Conservation (phyloP, 495 filamentous ascomycete genomes). For the Umbilicaria muhlenbergii region DNA sequence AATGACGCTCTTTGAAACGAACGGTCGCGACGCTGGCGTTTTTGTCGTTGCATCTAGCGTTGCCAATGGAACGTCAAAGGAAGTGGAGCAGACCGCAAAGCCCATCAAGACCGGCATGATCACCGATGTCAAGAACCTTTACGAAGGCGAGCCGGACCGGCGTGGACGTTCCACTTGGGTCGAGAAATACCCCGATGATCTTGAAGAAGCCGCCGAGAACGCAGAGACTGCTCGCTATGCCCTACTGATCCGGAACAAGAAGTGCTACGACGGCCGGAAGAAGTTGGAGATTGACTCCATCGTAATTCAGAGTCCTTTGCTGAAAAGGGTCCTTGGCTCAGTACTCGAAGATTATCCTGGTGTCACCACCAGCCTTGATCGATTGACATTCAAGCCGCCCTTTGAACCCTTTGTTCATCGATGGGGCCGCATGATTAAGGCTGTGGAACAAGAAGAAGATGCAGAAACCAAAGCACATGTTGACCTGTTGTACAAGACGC, state of each 20-base stretch:
- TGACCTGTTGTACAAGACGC: conserved; percentile 36
- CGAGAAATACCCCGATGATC: conserved; percentile 25
- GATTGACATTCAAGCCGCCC: conserved; percentile 40
- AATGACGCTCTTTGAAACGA: no score
- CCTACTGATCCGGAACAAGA: conserved; percentile 35
- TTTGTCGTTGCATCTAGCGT: no score
- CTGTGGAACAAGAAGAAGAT: conserved; percentile 31
- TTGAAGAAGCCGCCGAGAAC: conserved; percentile 33
- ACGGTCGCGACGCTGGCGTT: no score
- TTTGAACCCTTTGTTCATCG: conserved; percentile 54
- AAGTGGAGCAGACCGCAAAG: no score
- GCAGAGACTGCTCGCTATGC: conserved; percentile 35
- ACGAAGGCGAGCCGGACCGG: conserved; percentile 15
- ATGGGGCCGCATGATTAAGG: conserved; percentile 38
- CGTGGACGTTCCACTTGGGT: conserved; percentile 16
- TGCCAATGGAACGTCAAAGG: no score
- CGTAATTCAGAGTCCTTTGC: conserved; percentile 45
- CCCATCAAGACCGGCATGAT: conserved; percentile 10
- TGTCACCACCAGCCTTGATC: conserved; percentile 41
- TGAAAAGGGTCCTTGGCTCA: conserved; percentile 39
- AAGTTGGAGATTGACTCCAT: conserved; percentile 45
- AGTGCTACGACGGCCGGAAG: conserved; percentile 44
- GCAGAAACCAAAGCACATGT: conserved; percentile 35
- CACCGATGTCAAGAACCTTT: conserved; percentile 9
- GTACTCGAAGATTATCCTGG: conserved; percentile 49